Evolutionary conservation across 345 rosid genomes (phyloP).

Genomic region (Microcos paniculata): DNA sequence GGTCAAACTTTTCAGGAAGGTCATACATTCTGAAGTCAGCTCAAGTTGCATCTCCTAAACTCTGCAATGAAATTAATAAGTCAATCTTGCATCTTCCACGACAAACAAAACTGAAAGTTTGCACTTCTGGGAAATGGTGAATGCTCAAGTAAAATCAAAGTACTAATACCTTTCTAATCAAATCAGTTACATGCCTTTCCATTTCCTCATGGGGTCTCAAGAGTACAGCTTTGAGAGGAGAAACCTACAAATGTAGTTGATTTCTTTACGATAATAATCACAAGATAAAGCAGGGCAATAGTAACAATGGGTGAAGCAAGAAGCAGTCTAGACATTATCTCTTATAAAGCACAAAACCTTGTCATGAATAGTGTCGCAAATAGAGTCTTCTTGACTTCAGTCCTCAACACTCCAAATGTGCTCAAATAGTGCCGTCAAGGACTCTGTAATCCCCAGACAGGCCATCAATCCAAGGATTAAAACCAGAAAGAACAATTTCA

Average conservation of each 20-base stretch:
- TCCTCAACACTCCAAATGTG: conserved; percentile 76
- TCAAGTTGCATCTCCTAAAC: conserved; percentile 94
- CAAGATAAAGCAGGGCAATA: not conserved
- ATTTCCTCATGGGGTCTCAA: conserved; percentile 94
- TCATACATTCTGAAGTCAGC: conserved; percentile 97
- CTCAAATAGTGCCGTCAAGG: conserved; percentile 80
- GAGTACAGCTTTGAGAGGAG: conserved; percentile 84
- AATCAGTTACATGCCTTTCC: conserved; percentile 92
- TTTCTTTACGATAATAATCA: conserved; percentile 15
- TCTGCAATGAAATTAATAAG: conserved; percentile 44
- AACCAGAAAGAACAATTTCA: not conserved
- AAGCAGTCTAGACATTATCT: conserved; percentile 66
- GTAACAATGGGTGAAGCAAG: not conserved
- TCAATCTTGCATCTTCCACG: conserved; percentile 3
- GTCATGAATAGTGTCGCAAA: conserved; percentile 75
- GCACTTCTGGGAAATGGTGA: not conserved
- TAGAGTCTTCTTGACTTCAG: conserved; percentile 66
- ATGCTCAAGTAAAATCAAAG: not conserved
- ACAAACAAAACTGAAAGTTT: conserved; percentile 5
- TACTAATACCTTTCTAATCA: conserved; percentile 78
- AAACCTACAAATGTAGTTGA: conserved; percentile 52
- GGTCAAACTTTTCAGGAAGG: conserved; percentile 80
- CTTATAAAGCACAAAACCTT: conserved; percentile 78
- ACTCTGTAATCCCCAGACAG: conserved; percentile 51
- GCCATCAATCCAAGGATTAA: not conserved